Evolutionary conservation across 2,329 filamentous ascomycete species (phyloP).

Genomic region (Leptographium flavum): DNA sequence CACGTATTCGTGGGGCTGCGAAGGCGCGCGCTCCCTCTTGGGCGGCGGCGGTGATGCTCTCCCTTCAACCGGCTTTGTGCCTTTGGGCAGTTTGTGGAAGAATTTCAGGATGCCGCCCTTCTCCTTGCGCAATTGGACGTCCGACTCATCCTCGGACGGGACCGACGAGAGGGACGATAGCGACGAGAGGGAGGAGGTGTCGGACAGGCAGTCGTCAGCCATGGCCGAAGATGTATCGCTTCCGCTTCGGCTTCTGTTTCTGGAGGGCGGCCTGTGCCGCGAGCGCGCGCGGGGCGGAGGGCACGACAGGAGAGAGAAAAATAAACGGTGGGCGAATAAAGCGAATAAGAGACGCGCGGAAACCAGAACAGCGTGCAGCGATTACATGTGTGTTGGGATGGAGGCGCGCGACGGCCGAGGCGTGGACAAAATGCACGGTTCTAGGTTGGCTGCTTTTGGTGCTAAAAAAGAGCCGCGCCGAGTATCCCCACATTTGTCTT

Average conservation of each 20-base stretch:
- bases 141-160: constrained; percentile 37
- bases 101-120: constrained; percentile 51
- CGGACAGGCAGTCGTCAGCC: constrained; percentile 49
- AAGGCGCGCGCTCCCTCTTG: constrained; percentile 61
- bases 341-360: neutral
- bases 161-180: constrained; percentile 33
- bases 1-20: constrained; percentile 79
- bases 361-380: neutral
- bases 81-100: constrained; percentile 39
- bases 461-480: constrained; percentile 1
- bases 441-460: neutral
- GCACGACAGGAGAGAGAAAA: neutral
- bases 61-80: constrained; percentile 12
- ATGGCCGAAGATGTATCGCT: constrained; percentile 19
- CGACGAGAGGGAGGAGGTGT: constrained; percentile 47
- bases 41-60: constrained; percentile 28
- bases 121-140: constrained; percentile 35
- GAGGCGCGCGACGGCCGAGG: neutral
- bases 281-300: neutral
- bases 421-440: constrained; percentile 1
- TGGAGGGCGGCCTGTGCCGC: constrained; percentile 11
- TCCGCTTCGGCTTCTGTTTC: neutral
- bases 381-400: neutral
- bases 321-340: neutral
- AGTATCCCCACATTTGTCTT: neutral